phyloP scores from a whole-genome alignment of 108 stramenopile genomes.

The Conticribra guillardii region DNA sequence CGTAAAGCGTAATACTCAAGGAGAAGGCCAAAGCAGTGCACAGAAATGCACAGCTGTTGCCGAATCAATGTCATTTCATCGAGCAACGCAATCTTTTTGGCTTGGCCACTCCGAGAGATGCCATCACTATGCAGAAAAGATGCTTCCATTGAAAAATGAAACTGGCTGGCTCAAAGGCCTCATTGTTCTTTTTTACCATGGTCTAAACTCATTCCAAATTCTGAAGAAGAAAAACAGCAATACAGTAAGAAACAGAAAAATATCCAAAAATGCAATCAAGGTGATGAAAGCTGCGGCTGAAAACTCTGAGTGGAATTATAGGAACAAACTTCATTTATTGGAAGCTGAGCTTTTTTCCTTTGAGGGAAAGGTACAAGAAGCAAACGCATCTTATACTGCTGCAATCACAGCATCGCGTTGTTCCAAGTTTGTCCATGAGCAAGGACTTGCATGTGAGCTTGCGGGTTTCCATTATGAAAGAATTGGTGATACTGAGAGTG shows the following conservation, averaged over 20 bases:
- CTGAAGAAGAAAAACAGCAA: background rate
- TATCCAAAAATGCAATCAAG: slow-evolving; percentile 3
- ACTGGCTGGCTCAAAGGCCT: background rate
- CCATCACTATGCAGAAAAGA: background rate
- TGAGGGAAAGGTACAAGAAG: slow-evolving; percentile 4
- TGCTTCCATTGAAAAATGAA: background rate
- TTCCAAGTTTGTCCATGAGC: slow-evolving; percentile 33
- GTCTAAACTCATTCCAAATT: background rate
- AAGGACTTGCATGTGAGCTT: slow-evolving; percentile 31
- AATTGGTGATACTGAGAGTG: slow-evolving; percentile 1
- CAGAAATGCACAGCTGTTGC: background rate
- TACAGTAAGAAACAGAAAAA: background rate
- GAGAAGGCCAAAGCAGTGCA: background rate
- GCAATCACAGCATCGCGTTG: slow-evolving; percentile 14
- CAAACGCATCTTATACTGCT: slow-evolving; percentile 15
- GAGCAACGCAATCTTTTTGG: slow-evolving; percentile 11
- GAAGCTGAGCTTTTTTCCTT: slow-evolving; percentile 33
- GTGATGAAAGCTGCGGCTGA: background rate
- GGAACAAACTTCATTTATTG: slow-evolving; percentile 28
- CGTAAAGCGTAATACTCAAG: background rate
- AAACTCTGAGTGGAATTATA: slow-evolving; percentile 26
- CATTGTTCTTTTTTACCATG: background rate
- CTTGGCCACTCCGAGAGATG: slow-evolving; percentile 9
- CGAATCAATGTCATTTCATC: background rate
- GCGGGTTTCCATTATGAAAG: slow-evolving; percentile 20